Evolutionary conservation across 2,329 filamentous ascomycete genomes (phyloP).

Genomic region (Fusarium haematococcum): DNA sequence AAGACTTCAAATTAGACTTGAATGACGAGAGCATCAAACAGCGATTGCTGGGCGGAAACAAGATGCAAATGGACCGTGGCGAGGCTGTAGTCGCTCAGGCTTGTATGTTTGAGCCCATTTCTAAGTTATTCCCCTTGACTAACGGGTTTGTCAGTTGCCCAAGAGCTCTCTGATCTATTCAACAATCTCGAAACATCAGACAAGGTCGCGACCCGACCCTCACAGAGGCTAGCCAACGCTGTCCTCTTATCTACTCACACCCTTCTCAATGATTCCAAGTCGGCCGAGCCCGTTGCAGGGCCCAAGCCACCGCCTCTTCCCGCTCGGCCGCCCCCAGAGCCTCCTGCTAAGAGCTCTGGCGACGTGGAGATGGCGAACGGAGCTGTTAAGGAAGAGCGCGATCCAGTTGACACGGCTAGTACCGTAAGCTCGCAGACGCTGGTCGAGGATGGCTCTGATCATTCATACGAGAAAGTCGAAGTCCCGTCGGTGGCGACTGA

Average conservation of each 20-base stretch:
- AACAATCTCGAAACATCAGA: slow-evolving; percentile 74
- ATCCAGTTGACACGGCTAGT: slow-evolving; percentile 56
- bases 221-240: slow-evolving; percentile 81
- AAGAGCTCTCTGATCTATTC: slow-evolving; percentile 79
- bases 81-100: slow-evolving; percentile 76
- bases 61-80: slow-evolving; percentile 61
- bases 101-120: slow-evolving; percentile 68
- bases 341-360: slow-evolving; percentile 45
- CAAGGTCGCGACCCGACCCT: slow-evolving; percentile 73
- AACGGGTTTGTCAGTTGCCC: slow-evolving; percentile 68
- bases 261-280: slow-evolving; percentile 49
- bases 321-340: slow-evolving; percentile 57
- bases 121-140: slow-evolving; percentile 40
- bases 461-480: slow-evolving; percentile 51
- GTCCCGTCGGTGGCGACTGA: slow-evolving; percentile 20
- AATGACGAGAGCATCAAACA: slow-evolving; percentile 70
- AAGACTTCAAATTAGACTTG: slow-evolving; percentile 76
- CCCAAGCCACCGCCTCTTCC: slow-evolving; percentile 62
- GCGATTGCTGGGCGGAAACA: slow-evolving; percentile 80
- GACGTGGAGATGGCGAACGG: slow-evolving; percentile 52
- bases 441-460: slow-evolving; percentile 56
- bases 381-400: slow-evolving; percentile 46
- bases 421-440: slow-evolving; percentile 65
- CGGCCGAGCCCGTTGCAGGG: slow-evolving; percentile 37
- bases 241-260: slow-evolving; percentile 72